Conservation (phyloP, 176 grass and related monocot genomes). For the Paspalum notatum region DNA sequence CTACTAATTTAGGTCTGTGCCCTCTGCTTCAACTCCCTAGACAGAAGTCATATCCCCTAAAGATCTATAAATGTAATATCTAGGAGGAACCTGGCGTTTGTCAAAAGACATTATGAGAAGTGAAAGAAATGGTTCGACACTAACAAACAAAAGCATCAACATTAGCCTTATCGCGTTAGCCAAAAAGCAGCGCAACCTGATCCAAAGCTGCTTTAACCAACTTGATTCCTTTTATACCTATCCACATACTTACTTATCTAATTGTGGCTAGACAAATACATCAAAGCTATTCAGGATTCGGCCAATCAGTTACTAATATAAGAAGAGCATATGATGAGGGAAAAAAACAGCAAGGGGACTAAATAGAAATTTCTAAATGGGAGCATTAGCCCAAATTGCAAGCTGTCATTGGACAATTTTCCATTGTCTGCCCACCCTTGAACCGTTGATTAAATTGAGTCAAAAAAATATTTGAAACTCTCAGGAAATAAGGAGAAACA, state of each 20-base stretch:
- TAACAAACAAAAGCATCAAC: constrained; percentile 11
- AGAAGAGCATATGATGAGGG: not conserved
- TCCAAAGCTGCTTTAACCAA: constrained; percentile 24
- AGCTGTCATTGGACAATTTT: not conserved
- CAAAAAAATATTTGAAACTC: not conserved
- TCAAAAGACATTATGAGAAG: constrained; percentile 25
- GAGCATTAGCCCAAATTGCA: not conserved
- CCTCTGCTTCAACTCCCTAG: not conserved
- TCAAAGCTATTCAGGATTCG: constrained; percentile 30
- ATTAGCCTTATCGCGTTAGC: not conserved
- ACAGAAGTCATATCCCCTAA: constrained; percentile 33
- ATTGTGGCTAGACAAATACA: not conserved
- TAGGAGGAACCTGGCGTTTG: constrained; percentile 9
- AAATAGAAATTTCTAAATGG: not conserved
- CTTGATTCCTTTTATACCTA: not conserved
- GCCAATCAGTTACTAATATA: constrained; percentile 17
- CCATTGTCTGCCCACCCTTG: not conserved
- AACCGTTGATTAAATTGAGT: not conserved
- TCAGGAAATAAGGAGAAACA: not conserved
- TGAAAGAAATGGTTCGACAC: not conserved
- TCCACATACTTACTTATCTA: constrained; percentile 22
- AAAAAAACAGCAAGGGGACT: constrained; percentile 12
- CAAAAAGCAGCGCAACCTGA: constrained; percentile 12
- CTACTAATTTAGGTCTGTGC: no score
- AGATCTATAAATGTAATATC: constrained; percentile 1